Conservation (phyloP, 257 asterid genomes). For the Solanum corneliomulleri region DNA sequence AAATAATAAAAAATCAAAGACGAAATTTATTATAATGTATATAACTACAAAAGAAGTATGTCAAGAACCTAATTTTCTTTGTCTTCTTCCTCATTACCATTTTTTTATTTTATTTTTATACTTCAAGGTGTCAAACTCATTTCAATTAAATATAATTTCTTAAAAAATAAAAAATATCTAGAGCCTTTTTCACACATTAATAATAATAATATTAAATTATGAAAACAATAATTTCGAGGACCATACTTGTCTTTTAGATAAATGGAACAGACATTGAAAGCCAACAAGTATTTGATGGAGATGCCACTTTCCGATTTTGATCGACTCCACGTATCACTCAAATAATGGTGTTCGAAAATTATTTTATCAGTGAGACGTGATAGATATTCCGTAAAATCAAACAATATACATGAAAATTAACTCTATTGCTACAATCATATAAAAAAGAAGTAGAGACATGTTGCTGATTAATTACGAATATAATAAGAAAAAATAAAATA, state of each 20-base stretch:
- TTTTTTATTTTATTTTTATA: background rate
- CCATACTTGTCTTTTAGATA: background rate
- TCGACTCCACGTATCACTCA: background rate
- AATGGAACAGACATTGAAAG: background rate
- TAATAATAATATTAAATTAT: background rate
- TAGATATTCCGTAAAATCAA: accelerated
- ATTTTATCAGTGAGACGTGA: too few species aligned
- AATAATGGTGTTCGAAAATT: background rate
- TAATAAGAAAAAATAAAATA: too few species aligned
- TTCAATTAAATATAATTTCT: background rate
- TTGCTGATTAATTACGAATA: too few species aligned
- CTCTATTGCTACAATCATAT: accelerated
- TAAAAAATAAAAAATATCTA: background rate
- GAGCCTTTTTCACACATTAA: background rate
- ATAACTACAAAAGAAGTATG: background rate
- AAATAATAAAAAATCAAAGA: background rate
- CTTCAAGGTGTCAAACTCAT: background rate
- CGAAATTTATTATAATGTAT: background rate
- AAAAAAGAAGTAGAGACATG: background rate
- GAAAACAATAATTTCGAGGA: background rate
- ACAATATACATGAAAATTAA: accelerated
- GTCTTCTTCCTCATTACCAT: background rate
- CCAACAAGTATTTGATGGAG: background rate
- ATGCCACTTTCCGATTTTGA: background rate
- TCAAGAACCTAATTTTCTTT: background rate